Evolutionary conservation across 306 rosid species (phyloP).

Genomic region (Senna tora): DNA sequence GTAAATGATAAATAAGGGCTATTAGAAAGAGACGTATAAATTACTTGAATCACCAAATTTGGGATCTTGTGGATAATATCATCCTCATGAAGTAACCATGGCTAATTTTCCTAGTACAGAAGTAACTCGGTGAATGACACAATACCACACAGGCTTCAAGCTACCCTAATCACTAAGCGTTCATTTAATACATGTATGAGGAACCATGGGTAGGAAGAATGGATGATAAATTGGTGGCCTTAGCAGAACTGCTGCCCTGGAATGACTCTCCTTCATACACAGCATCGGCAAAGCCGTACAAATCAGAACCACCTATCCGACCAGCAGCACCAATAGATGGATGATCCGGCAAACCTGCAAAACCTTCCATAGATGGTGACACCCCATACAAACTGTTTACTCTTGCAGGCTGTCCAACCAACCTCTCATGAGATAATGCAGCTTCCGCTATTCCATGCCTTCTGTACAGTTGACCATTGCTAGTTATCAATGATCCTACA

Average conservation of each 20-base stretch:
- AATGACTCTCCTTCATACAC: slow-evolving; percentile 46
- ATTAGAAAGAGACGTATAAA: no score
- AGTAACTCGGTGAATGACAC: neutral
- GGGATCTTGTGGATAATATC: neutral
- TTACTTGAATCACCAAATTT: neutral
- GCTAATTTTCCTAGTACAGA: slow-evolving; percentile 3
- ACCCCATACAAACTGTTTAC: slow-evolving; percentile 39
- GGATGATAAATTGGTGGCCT: slow-evolving; percentile 7
- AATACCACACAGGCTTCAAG: neutral
- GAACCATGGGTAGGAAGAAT: slow-evolving; percentile 14
- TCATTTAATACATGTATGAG: slow-evolving; percentile 12
- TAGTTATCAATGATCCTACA: slow-evolving; percentile 38
- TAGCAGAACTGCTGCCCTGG: slow-evolving; percentile 23
- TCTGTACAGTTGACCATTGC: slow-evolving; percentile 40
- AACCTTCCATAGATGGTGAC: slow-evolving; percentile 39
- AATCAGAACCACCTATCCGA: slow-evolving; percentile 49
- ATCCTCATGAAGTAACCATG: neutral
- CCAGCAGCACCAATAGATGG: slow-evolving; percentile 31
- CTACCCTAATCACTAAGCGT: neutral
- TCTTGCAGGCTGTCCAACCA: slow-evolving; percentile 38
- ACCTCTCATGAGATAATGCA: slow-evolving; percentile 40
- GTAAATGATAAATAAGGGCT: no score
- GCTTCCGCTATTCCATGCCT: slow-evolving; percentile 53
- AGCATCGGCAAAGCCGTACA: slow-evolving; percentile 62
- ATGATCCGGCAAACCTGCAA: slow-evolving; percentile 42